Evolutionary conservation across 345 rosid species (phyloP).

Genomic region (Dovyalis caffra): DNA sequence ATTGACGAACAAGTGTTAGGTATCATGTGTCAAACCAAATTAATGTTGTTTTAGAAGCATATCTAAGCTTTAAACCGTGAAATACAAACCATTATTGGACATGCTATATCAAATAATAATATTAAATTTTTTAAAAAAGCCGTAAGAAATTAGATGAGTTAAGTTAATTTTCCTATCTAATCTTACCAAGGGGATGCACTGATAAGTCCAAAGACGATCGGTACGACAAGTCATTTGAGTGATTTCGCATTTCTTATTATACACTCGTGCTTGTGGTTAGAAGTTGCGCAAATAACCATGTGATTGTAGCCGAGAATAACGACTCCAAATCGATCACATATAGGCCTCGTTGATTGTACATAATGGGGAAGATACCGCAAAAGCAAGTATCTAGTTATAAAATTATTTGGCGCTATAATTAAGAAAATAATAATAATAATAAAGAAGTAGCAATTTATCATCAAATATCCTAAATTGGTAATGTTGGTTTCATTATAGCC

Average conservation of each 20-base stretch:
- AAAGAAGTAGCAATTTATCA: background rate
- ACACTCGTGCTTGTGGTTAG: slow-evolving; percentile 53
- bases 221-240: slow-evolving; percentile 74
- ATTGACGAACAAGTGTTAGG: too few species aligned
- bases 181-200: slow-evolving; percentile 56
- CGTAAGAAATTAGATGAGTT: too few species aligned
- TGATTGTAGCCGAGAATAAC: slow-evolving; percentile 42
- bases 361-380: slow-evolving; percentile 49
- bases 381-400: background rate
- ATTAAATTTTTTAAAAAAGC: background rate
- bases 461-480: too few species aligned
- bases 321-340: slow-evolving; percentile 52
- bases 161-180: background rate
- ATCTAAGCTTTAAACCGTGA: too few species aligned
- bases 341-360: slow-evolving; percentile 32
- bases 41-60: too few species aligned
- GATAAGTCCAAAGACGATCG: slow-evolving; percentile 60
- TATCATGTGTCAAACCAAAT: too few species aligned
- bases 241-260: slow-evolving; percentile 39
- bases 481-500: background rate
- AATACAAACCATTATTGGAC: too few species aligned
- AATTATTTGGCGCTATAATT: background rate
- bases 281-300: slow-evolving; percentile 49
- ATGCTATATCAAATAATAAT: background rate
- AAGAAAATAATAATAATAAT: too few species aligned